Evolutionary conservation across 768 basidiomycete genomes (phyloP).

Genomic region (Russula earlei): DNA sequence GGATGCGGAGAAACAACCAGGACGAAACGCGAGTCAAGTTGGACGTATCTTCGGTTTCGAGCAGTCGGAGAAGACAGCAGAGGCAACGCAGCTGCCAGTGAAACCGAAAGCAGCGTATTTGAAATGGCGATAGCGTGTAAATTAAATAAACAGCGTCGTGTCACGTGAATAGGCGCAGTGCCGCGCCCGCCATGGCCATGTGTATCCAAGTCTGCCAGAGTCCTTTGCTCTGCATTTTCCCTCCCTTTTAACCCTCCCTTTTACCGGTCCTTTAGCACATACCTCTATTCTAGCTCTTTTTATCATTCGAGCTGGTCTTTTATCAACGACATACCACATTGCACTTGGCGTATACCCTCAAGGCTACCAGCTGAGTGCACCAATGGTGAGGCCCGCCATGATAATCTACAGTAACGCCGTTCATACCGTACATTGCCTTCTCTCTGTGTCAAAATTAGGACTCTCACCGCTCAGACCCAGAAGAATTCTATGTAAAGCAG

Average conservation of each 20-base stretch:
- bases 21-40: background rate
- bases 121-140: background rate
- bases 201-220: background rate
- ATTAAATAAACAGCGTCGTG: too few species aligned
- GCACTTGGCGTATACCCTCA: constrained; percentile 18
- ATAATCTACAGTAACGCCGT: background rate
- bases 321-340: constrained; percentile 17
- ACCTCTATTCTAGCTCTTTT: too few species aligned
- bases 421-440: constrained; percentile 12
- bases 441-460: constrained; percentile 36
- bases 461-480: constrained; percentile 74
- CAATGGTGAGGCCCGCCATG: constrained; percentile 23
- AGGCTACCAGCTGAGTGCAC: background rate
- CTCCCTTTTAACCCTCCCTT: background rate
- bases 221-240: background rate
- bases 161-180: constrained; percentile 8
- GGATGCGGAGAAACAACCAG: background rate
- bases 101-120: constrained; percentile 1
- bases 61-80: background rate
- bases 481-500: constrained; percentile 95
- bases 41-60: background rate
- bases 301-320: background rate
- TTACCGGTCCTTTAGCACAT: constrained; percentile 9
- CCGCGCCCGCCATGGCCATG: background rate
- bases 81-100: background rate